Evolutionary conservation across 108 stramenopile genomes (phyloP).

Genomic region (Skeletonema menzelii): DNA sequence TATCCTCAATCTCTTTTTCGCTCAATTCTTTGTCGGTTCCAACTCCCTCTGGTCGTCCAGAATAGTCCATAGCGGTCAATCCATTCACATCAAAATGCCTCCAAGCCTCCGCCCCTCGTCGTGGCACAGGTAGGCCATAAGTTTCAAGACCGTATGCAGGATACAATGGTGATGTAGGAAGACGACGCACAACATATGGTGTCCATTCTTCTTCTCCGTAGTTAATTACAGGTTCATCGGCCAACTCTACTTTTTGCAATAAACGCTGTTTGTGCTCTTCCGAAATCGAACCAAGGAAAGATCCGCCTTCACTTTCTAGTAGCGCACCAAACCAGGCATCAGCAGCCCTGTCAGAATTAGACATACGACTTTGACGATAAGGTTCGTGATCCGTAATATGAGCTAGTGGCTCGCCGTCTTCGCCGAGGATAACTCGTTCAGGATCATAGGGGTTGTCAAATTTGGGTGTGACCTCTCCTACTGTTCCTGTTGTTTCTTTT

Average conservation of each 20-base stretch:
- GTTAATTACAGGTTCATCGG: conserved; percentile 32
- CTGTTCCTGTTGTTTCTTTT: background rate
- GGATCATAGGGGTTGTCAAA: conserved; percentile 21
- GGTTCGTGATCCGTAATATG: conserved; percentile 67
- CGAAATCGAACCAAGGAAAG: conserved; percentile 33
- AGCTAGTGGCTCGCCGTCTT: conserved; percentile 34
- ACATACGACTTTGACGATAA: conserved; percentile 66
- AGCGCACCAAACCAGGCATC: conserved; percentile 78
- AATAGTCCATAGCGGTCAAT: conserved; percentile 73
- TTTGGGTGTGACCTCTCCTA: conserved; percentile 10
- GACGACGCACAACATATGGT: conserved; percentile 65
- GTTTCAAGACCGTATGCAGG: conserved; percentile 86
- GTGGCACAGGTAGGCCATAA: conserved; percentile 75
- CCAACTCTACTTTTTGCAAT: conserved; percentile 25
- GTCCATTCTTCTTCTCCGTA: conserved; percentile 77
- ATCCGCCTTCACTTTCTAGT: conserved; percentile 15
- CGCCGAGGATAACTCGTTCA: conserved; percentile 18
- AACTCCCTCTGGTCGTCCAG: conserved; percentile 41
- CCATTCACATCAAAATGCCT: conserved; percentile 83
- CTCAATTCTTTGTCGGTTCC: conserved; percentile 48
- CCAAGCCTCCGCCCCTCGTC: conserved; percentile 88
- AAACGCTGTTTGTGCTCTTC: conserved; percentile 20
- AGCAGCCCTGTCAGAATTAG: conserved; percentile 62
- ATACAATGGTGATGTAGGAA: conserved; percentile 76
- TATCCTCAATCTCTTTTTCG: conserved; percentile 8